These are phyloP conservation scores for Penicillium sp. DNA, from an alignment of 2,329 filamentous ascomycete genomes.

Conservation along the genomic window DNA sequence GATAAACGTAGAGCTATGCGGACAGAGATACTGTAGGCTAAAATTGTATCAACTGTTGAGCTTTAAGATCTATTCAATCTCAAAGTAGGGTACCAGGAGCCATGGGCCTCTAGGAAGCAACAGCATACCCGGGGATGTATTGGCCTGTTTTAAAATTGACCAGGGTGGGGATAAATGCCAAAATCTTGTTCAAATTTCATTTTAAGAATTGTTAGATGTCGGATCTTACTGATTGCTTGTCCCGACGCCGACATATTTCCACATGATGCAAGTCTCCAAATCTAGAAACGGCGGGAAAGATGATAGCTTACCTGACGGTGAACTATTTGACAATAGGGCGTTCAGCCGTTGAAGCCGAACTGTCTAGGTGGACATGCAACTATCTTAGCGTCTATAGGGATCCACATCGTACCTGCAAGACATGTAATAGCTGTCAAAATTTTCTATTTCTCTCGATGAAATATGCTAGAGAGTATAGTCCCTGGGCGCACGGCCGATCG, in stretches of 20 bases:
- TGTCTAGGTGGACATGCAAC: neutral
- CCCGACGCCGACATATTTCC: neutral
- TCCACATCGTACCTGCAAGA: constrained; percentile 12
- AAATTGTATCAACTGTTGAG: neutral
- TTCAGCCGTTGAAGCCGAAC: neutral
- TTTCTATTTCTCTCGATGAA: neutral
- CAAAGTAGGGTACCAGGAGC: neutral
- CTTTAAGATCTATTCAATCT: neutral
- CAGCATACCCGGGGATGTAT: constrained; percentile 12
- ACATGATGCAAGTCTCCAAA: constrained; percentile 11
- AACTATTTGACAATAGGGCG: neutral
- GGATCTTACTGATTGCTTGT: neutral
- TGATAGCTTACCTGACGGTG: neutral
- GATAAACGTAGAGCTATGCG: neutral
- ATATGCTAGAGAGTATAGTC: neutral
- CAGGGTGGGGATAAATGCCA: neutral
- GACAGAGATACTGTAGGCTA: constrained; percentile 2
- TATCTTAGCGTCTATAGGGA: neutral
- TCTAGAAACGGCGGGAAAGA: neutral
- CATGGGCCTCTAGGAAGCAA: constrained; percentile 5
- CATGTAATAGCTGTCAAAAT: constrained; percentile 11
- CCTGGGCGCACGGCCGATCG: neutral
- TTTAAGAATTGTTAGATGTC: neutral
- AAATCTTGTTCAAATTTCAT: too few species aligned
- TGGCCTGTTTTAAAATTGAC: constrained; percentile 12